Conservation (phyloP, 495 filamentous ascomycete genomes). For the Penicillium subrubescens region DNA sequence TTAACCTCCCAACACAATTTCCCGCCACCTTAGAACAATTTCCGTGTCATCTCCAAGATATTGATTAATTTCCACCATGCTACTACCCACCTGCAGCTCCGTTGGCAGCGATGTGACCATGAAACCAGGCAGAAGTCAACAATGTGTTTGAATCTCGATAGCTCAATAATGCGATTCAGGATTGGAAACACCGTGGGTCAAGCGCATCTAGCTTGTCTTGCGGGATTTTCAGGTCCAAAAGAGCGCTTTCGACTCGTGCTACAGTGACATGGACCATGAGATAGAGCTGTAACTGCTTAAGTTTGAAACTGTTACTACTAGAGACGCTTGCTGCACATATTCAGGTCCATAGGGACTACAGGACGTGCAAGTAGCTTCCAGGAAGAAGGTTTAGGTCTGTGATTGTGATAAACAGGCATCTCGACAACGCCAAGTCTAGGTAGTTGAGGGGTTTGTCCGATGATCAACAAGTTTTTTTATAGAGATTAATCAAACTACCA, state of each 20-base stretch:
- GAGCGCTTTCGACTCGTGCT: background rate
- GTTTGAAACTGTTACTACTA: conserved; percentile 10
- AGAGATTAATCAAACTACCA: conserved; percentile 1
- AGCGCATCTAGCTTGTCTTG: background rate
- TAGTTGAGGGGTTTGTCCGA: background rate
- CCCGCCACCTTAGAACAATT: background rate
- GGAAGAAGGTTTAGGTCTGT: background rate
- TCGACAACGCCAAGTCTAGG: background rate
- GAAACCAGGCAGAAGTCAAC: background rate
- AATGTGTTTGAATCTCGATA: background rate
- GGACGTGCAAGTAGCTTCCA: background rate
- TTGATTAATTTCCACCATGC: background rate
- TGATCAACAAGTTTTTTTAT: background rate
- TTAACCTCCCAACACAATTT: background rate
- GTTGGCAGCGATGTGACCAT: background rate
- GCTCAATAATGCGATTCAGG: background rate
- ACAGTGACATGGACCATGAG: background rate
- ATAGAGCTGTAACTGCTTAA: conserved; percentile 4
- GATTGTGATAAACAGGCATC: conserved; percentile 7
- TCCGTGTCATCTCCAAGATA: background rate
- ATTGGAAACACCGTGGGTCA: background rate
- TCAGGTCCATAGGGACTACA: conserved; percentile 1
- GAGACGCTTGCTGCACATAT: conserved; percentile 8
- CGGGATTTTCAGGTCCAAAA: background rate
- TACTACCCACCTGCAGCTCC: background rate